Conservation (phyloP, 2,329 filamentous ascomycete species). For the Byssothecium circinans region DNA sequence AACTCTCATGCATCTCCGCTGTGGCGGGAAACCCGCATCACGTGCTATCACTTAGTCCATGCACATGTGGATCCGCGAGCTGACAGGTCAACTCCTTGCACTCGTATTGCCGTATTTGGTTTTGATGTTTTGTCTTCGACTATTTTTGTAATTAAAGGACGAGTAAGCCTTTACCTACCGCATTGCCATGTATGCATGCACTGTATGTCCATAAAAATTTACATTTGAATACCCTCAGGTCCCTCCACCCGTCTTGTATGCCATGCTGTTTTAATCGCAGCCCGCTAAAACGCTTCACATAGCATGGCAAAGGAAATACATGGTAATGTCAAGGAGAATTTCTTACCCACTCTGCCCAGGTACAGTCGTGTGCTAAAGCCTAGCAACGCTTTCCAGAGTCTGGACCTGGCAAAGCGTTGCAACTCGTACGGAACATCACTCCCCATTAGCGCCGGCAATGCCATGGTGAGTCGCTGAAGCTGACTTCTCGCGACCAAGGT, state of each 20-base stretch:
- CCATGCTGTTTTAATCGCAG: neutral
- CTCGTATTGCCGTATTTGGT: neutral
- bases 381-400: no score
- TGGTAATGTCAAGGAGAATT: neutral
- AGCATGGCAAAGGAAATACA: neutral
- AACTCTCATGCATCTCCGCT: neutral
- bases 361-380: no score
- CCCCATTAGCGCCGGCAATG: constrained; percentile 38
- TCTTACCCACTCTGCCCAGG: neutral
- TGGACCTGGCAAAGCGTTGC: no score
- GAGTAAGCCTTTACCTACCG: no score
- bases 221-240: neutral
- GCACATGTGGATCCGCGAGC: neutral
- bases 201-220: neutral
- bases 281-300: constrained; percentile 8
- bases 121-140: no score
- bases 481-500: constrained; percentile 44
- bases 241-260: neutral
- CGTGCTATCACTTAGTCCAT: neutral
- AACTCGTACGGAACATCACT: constrained; percentile 19
- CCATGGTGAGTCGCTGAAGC: constrained; percentile 38
- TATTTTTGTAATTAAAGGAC: no score
- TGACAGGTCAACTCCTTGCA: neutral
- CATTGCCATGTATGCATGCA: no score
- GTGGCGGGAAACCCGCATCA: neutral